phyloP scores from a whole-genome alignment of 2,329 filamentous ascomycete genomes.

The Penicillium fuscoglaucum region DNA sequence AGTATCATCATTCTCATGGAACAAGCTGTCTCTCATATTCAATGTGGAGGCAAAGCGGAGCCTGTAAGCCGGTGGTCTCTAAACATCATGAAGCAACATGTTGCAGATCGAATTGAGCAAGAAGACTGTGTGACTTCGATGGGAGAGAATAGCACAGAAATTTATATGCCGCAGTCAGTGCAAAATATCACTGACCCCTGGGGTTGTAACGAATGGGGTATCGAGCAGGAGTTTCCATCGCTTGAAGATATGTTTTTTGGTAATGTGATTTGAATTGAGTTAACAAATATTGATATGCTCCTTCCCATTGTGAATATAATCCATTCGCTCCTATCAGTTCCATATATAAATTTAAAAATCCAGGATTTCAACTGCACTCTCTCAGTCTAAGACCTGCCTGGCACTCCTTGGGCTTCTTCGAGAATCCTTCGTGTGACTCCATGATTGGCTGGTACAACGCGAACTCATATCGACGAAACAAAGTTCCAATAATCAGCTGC shows the following conservation, averaged over 20 bases:
- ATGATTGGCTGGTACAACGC: constrained; percentile 16
- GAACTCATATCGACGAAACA: constrained; percentile 27
- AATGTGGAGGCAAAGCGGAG: constrained; percentile 19
- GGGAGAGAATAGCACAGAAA: not conserved
- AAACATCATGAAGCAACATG: constrained; percentile 17
- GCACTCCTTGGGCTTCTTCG: constrained; percentile 27
- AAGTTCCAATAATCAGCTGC: constrained; percentile 38
- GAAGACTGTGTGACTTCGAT: not conserved
- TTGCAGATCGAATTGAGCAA: not conserved
- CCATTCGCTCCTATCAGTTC: not conserved
- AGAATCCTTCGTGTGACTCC: constrained; percentile 26
- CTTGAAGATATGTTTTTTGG: constrained; percentile 22
- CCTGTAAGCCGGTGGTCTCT: constrained; percentile 20
- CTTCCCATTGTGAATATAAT: not conserved
- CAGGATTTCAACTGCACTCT: not conserved
- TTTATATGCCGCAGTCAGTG: not conserved
- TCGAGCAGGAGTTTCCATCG: constrained; percentile 18
- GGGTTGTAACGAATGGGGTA: constrained; percentile 9
- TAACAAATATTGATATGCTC: not conserved
- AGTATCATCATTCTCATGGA: not conserved
- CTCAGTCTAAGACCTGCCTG: constrained; percentile 20
- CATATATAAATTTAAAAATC: not conserved
- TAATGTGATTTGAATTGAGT: constrained; percentile 3
- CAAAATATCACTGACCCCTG: constrained; percentile 1
- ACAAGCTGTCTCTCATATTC: constrained; percentile 17